Conservation (phyloP, 495 filamentous ascomycete genomes). For the Amorphotheca resinae region DNA sequence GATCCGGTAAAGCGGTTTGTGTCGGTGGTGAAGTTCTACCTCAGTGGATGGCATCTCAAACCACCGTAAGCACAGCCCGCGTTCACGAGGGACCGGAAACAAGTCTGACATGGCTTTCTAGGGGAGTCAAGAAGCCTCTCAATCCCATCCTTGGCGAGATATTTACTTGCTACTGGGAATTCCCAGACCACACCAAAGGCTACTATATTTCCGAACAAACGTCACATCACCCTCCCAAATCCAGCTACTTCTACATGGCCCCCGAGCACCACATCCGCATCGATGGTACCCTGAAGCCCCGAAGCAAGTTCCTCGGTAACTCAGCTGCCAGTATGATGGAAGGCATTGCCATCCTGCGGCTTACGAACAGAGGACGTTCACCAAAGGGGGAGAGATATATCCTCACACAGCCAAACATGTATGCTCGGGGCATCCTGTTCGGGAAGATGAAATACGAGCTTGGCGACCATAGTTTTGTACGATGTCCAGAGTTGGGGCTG, state of each 20-base stretch:
- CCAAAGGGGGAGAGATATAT: slow-evolving; percentile 76
- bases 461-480: slow-evolving; percentile 90
- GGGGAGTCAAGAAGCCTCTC: slow-evolving; percentile 95
- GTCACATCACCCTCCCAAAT: slow-evolving; percentile 96
- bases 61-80: slow-evolving; percentile 54
- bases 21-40: slow-evolving; percentile 90
- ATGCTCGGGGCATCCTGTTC: slow-evolving; percentile 91
- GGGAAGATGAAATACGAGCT: slow-evolving; percentile 99
- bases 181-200: slow-evolving; percentile 69
- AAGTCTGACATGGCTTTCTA: slow-evolving; percentile 24
- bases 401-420: slow-evolving; percentile 97
- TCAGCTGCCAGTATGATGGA: slow-evolving; percentile 98
- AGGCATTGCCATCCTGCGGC: slow-evolving; percentile 73
- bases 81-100: slow-evolving; percentile 5
- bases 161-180: slow-evolving; percentile 93
- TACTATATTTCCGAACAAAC: slow-evolving; percentile 98
- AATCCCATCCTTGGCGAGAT: slow-evolving; percentile 95
- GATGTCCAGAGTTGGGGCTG: slow-evolving; percentile 75
- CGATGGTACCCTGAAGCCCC: slow-evolving; percentile 91
- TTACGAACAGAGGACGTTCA: slow-evolving; percentile 62
- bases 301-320: slow-evolving; percentile 92
- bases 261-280: slow-evolving; percentile 91
- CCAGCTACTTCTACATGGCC: slow-evolving; percentile 98
- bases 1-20: slow-evolving; percentile 89
- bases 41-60: slow-evolving; percentile 98